Percentiles rank a stretch among this genome's conserved stretches.
These are phyloP conservation scores for Boechera stricta DNA, from an alignment of 345 rosid genomes.

Conservation along the genomic window DNA sequence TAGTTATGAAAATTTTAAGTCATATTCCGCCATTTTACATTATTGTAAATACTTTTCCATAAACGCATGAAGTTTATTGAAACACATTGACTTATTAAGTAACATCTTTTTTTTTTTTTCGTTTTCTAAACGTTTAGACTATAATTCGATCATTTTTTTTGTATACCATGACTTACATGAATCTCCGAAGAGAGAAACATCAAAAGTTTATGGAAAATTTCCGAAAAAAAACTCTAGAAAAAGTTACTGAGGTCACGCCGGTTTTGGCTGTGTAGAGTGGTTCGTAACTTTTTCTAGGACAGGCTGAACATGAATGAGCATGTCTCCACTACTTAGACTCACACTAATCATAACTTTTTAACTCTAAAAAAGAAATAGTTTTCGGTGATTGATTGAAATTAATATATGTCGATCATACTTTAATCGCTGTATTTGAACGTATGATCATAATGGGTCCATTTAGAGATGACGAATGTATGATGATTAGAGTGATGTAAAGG, in stretches of 20 bases:
- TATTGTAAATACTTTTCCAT: neutral
- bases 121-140: neutral
- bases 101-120: neutral
- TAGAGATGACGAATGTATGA: constrained; percentile 44
- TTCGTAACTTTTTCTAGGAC: constrained; percentile 21
- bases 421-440: constrained; percentile 22
- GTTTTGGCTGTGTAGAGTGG: constrained; percentile 4
- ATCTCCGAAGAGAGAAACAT: neutral
- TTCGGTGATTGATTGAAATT: constrained; percentile 12
- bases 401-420: constrained; percentile 27
- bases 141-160: neutral
- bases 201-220: neutral
- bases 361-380: neutral
- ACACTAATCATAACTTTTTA: constrained; percentile 6
- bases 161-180: neutral
- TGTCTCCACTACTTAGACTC: constrained; percentile 36
- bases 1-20: neutral
- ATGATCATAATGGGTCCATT: constrained; percentile 30
- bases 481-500: constrained; percentile 39
- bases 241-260: constrained; percentile 17
- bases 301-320: constrained; percentile 37
- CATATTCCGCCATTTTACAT: neutral
- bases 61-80: neutral
- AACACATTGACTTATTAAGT: constrained; percentile 5
- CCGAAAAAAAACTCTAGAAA: constrained; percentile 1